phyloP scores from a whole-genome alignment of 129 eudicot species.

The Logfia minima region DNA sequence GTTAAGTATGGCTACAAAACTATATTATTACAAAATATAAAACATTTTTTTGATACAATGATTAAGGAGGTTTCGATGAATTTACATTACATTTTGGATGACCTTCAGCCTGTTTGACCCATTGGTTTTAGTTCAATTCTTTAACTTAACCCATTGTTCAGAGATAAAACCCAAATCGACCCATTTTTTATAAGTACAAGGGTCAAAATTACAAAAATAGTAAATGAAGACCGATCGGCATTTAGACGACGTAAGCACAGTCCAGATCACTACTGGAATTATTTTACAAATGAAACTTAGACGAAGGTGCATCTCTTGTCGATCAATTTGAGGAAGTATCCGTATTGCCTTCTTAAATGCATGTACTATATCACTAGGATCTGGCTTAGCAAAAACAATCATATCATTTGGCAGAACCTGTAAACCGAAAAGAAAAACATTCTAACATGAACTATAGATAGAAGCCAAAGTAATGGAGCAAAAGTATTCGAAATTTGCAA shows the following conservation, averaged over 20 bases:
- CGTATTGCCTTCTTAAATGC: constrained; percentile 78
- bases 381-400: constrained; percentile 96
- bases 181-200: not conserved
- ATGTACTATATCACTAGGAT: constrained; percentile 85
- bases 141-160: not conserved
- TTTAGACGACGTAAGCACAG: not conserved
- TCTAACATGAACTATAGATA: not conserved
- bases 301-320: constrained; percentile 87
- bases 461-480: constrained; percentile 10
- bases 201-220: not conserved
- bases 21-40: not conserved
- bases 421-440: constrained; percentile 4
- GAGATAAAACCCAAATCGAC: not conserved
- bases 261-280: constrained; percentile 4
- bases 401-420: constrained; percentile 99
- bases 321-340: constrained; percentile 90
- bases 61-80: not conserved
- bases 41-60: not conserved
- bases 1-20: not conserved
- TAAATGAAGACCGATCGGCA: not conserved
- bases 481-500: constrained; percentile 10
- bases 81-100: not conserved
- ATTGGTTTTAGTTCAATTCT: not conserved
- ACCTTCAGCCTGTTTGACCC: not conserved
- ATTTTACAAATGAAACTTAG: constrained; percentile 40